Evolutionary conservation across 805 yeast genomes (phyloP).

Genomic region (Yamadazyma phyllophila): DNA sequence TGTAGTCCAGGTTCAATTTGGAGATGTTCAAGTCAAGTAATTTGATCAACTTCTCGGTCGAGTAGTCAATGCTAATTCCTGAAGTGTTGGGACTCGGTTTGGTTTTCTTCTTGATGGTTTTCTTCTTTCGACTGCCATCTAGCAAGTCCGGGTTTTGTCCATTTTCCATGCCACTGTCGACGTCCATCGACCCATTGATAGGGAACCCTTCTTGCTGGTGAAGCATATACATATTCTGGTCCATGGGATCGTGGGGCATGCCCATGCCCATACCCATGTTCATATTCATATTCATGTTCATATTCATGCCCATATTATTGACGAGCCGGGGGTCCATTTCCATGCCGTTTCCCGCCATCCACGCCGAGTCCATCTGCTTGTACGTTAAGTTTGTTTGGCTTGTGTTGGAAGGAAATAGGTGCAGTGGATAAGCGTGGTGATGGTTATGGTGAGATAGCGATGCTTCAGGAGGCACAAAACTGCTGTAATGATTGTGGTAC

Average conservation of each 20-base stretch:
- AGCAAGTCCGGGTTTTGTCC: not conserved
- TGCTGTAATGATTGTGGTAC: constrained; percentile 28
- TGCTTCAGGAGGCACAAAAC: constrained; percentile 25
- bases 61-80: constrained; percentile 23
- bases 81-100: constrained; percentile 11
- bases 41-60: constrained; percentile 22
- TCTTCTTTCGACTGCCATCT: constrained; percentile 5
- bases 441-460: constrained; percentile 13
- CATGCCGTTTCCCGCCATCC: not conserved
- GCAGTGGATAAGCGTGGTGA: constrained; percentile 7
- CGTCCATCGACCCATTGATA: not conserved
- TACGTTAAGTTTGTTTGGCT: not conserved
- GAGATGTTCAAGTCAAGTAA: constrained; percentile 28
- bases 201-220: not conserved
- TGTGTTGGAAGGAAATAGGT: constrained; percentile 2
- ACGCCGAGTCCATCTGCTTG: not conserved
- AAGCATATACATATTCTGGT: constrained; percentile 1
- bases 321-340: not conserved
- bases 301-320: not conserved
- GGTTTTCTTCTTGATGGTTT: constrained; percentile 9
- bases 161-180: constrained; percentile 3
- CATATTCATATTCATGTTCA: not conserved
- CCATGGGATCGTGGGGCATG: constrained; percentile 1
- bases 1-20: constrained; percentile 18
- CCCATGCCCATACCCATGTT: not conserved